A percentile compares a stretch with the other conserved stretches of the same genome.
Conservation (phyloP, 1,284 basidiomycete genomes). For the Cerrena zonata region DNA sequence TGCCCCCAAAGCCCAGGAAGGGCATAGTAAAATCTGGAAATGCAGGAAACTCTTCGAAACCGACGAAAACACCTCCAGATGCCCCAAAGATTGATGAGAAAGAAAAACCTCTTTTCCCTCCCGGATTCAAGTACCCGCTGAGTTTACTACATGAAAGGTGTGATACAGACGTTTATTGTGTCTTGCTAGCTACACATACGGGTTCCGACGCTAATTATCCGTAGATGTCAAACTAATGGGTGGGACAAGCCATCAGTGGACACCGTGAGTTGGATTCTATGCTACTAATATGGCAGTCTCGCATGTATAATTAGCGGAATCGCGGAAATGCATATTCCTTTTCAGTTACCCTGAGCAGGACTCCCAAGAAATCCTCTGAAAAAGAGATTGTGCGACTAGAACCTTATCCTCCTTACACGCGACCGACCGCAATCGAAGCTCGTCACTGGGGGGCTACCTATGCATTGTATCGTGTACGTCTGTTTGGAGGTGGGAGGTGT, state of each 20-base stretch:
- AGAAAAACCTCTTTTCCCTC: slow-evolving; percentile 68
- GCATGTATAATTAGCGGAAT: slow-evolving; percentile 35
- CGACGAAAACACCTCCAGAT: slow-evolving; percentile 24
- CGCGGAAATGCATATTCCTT: slow-evolving; percentile 52
- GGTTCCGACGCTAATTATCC: neutral
- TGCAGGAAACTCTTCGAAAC: slow-evolving; percentile 75
- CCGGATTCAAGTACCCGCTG: slow-evolving; percentile 77
- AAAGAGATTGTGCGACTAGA: slow-evolving; percentile 67
- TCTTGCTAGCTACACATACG: neutral
- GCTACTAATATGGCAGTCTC: neutral
- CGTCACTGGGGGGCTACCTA: slow-evolving; percentile 86
- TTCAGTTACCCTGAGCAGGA: slow-evolving; percentile 55
- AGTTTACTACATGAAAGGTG: slow-evolving; percentile 74
- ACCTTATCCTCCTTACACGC: slow-evolving; percentile 62
- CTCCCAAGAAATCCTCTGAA: slow-evolving; percentile 67
- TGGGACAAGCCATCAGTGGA: slow-evolving; percentile 79
- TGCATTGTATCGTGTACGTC: slow-evolving; percentile 77
- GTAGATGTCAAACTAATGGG: slow-evolving; percentile 76
- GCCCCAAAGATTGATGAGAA: slow-evolving; percentile 19
- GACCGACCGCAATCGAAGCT: slow-evolving; percentile 65
- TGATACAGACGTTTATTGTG: slow-evolving; percentile 6
- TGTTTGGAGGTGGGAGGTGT: neutral
- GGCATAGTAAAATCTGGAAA: slow-evolving; percentile 83
- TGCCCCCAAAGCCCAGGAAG: slow-evolving; percentile 59
- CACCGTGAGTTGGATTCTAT: slow-evolving; percentile 43